These are phyloP conservation scores for Crithidia fasciculata DNA, from an alignment of 208 protist genomes.

Conservation along the genomic window DNA sequence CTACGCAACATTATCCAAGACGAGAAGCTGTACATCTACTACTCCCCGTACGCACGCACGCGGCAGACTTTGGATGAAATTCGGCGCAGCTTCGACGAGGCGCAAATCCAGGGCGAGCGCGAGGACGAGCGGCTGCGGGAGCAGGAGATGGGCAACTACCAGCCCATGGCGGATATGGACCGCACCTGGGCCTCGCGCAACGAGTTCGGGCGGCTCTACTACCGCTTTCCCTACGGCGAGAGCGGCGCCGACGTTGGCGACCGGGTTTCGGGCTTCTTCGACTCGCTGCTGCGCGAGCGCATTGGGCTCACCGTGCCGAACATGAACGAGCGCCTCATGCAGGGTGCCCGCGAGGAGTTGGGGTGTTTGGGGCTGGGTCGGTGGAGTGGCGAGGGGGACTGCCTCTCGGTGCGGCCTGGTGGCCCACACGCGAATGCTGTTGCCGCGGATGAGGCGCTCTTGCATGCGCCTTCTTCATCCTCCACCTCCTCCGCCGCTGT, in stretches of 20 bases:
- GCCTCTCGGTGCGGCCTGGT: background rate
- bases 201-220: conserved; percentile 89
- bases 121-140: conserved; percentile 94
- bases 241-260: conserved; percentile 92
- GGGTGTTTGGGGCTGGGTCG: conserved; percentile 15
- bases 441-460: background rate
- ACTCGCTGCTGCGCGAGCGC: conserved; percentile 81
- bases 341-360: conserved; percentile 24
- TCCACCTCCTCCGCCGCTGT: background rate
- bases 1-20: conserved; percentile 80
- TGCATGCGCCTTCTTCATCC: background rate
- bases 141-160: conserved; percentile 95
- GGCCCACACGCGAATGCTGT: background rate
- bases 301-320: conserved; percentile 67
- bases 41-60: conserved; percentile 89
- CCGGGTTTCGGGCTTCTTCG: conserved; percentile 89
- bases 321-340: conserved; percentile 47
- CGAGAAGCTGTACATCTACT: conserved; percentile 88
- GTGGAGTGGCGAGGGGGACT: conserved; percentile 17
- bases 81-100: conserved; percentile 61
- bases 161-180: conserved; percentile 79
- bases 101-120: conserved; percentile 82
- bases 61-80: conserved; percentile 88
- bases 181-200: conserved; percentile 72
- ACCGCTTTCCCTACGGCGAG: conserved; percentile 91